phyloP scores from a whole-genome alignment of 345 rosid species.

The Fremontodendron californicum region DNA sequence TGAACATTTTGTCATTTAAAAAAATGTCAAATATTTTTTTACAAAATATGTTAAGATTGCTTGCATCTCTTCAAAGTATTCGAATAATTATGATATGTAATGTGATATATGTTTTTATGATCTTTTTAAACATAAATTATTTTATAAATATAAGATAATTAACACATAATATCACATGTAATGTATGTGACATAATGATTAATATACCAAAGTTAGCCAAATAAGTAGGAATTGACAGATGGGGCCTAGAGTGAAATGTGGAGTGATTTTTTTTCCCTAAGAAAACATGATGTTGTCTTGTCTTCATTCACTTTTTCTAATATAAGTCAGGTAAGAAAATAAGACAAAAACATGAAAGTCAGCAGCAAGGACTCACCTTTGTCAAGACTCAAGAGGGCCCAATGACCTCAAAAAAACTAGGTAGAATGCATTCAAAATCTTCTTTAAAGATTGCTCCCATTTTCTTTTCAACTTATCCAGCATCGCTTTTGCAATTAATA shows the following conservation, averaged over 20 bases:
- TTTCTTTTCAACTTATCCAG: not conserved
- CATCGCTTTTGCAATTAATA: not conserved
- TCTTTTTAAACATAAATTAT: too few relatives aligned
- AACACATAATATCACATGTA: too few relatives aligned
- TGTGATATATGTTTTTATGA: too few relatives aligned
- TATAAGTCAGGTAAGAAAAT: not conserved
- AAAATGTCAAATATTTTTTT: too few relatives aligned
- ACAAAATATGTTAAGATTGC: too few relatives aligned
- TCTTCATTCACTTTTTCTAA: conserved; percentile 28
- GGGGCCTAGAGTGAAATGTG: conserved; percentile 5
- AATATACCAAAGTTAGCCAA: conserved; percentile 3
- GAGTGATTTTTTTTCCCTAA: conserved; percentile 12
- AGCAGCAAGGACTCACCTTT: not conserved
- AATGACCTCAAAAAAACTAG: not conserved
- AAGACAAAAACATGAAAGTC: conserved; percentile 7
- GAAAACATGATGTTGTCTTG: conserved; percentile 41
- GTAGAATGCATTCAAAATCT: conserved; percentile 12
- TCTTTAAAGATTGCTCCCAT: conserved; percentile 5
- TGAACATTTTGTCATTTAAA: too few relatives aligned
- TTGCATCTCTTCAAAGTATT: too few relatives aligned
- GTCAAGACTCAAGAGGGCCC: not conserved
- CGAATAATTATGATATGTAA: too few relatives aligned
- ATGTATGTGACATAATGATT: too few relatives aligned
- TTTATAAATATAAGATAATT: too few relatives aligned
- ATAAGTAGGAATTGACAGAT: conserved; percentile 9